Conservation (phyloP, 352 stramenopile genomes). For the Pythium oligandrum region DNA sequence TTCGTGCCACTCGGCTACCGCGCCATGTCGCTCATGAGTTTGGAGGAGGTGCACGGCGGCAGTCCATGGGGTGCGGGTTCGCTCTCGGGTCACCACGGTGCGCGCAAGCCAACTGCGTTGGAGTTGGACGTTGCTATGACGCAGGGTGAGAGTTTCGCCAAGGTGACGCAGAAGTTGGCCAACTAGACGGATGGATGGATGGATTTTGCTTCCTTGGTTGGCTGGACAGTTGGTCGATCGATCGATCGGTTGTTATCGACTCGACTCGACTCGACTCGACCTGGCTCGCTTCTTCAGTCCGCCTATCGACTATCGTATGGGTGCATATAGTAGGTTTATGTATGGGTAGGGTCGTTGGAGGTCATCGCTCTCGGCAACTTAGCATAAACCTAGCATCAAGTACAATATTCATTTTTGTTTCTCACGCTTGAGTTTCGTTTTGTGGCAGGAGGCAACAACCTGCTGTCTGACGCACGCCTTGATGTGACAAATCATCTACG, state of each 20-base stretch:
- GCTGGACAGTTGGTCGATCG: background rate
- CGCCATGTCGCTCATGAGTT: conserved; percentile 55
- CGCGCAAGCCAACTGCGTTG: conserved; percentile 68
- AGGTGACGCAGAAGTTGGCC: conserved; percentile 77
- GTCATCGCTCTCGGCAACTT: too few relatives aligned
- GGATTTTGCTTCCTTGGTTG: background rate
- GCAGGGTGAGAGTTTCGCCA: conserved; percentile 84
- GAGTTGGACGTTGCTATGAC: conserved; percentile 74
- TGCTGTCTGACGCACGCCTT: too few relatives aligned
- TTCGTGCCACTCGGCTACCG: conserved; percentile 88
- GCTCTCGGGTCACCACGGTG: conserved; percentile 74
- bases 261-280: background rate
- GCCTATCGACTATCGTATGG: too few relatives aligned
- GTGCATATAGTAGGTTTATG: too few relatives aligned
- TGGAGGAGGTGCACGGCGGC: conserved; percentile 78
- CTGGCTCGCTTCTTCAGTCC: background rate
- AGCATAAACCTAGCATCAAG: too few relatives aligned
- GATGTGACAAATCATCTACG: too few relatives aligned
- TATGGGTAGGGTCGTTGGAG: too few relatives aligned
- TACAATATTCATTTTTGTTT: too few relatives aligned
- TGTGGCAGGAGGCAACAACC: too few relatives aligned
- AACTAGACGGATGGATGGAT: too few relatives aligned
- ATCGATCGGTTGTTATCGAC: background rate
- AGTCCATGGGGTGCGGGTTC: too few relatives aligned
- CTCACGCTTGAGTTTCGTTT: too few relatives aligned